These are phyloP conservation scores for Flaveria brownii DNA, from an alignment of 129 eudicot species.

Conservation along the genomic window DNA sequence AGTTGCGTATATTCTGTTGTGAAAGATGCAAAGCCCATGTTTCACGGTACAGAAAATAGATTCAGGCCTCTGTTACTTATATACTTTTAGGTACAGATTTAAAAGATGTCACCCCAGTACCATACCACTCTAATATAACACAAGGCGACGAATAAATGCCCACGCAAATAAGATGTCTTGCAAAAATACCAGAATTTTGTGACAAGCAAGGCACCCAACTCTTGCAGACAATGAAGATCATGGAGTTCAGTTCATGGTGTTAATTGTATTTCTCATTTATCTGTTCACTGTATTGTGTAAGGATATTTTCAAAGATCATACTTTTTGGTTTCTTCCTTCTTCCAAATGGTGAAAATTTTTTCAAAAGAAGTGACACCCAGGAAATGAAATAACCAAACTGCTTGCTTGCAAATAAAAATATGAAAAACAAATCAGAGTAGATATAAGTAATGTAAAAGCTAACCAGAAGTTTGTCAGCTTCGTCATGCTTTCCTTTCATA, in stretches of 20 bases:
- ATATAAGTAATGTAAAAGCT: slow-evolving; percentile 11
- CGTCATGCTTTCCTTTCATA: slow-evolving; percentile 91
- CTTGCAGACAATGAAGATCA: slow-evolving; percentile 3
- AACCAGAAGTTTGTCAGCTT: slow-evolving; percentile 83
- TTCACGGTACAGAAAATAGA: background rate
- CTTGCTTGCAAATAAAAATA: slow-evolving; percentile 10
- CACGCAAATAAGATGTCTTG: background rate
- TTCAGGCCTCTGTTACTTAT: background rate
- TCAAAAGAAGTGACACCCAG: background rate
- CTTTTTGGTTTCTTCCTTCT: slow-evolving; percentile 10
- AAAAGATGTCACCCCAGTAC: background rate
- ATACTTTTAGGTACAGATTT: no score
- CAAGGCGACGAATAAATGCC: no score
- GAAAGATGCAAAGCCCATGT: background rate
- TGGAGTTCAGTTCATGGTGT: background rate
- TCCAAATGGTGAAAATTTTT: background rate
- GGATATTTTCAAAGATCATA: background rate
- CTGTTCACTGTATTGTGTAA: background rate
- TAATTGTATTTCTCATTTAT: background rate
- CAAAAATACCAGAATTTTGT: no score
- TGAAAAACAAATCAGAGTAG: background rate
- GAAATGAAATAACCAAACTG: slow-evolving; percentile 11
- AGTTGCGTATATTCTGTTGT: background rate
- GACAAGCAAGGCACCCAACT: background rate
- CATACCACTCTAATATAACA: no score